A percentile compares a stretch with the other conserved stretches of the same genome.
Conservation (phyloP, 2,329 filamentous ascomycete genomes). For the Pseudofabraea citricarpa region DNA sequence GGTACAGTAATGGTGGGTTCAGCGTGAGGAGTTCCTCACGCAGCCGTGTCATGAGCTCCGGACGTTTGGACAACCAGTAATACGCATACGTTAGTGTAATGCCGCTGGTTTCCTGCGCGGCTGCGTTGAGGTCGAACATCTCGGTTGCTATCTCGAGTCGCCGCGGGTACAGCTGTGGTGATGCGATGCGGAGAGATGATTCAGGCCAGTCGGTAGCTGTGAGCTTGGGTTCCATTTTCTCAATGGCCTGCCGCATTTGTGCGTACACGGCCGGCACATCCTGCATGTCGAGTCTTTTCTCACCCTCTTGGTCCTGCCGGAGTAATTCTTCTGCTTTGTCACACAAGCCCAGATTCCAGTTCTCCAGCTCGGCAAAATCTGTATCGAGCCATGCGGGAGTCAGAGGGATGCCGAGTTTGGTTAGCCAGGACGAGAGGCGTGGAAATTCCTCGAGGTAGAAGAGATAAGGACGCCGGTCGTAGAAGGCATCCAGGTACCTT, state of each 20-base stretch:
- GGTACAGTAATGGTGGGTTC: not conserved
- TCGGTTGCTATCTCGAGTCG: conserved; percentile 1
- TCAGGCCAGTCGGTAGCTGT: not conserved
- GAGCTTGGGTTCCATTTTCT: not conserved
- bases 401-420: not conserved
- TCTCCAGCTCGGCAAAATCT: not conserved
- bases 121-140: not conserved
- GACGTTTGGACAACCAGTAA: conserved; percentile 45
- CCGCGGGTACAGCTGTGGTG: not conserved
- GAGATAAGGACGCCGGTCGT: not conserved
- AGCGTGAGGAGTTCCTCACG: conserved; percentile 32
- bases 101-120: conserved; percentile 69
- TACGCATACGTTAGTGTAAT: conserved; percentile 59
- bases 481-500: not conserved
- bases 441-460: not conserved
- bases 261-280: conserved; percentile 5
- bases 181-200: not conserved
- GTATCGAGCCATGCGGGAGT: not conserved
- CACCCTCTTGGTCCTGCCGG: not conserved
- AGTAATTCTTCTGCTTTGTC: not conserved
- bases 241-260: conserved; percentile 2
- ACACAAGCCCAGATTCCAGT: conserved; percentile 1
- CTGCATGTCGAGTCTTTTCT: not conserved
- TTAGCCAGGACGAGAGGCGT: not conserved
- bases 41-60: conserved; percentile 30